These are phyloP conservation scores for Senna siamea DNA, from an alignment of 306 rosid species.

Conservation along the genomic window DNA sequence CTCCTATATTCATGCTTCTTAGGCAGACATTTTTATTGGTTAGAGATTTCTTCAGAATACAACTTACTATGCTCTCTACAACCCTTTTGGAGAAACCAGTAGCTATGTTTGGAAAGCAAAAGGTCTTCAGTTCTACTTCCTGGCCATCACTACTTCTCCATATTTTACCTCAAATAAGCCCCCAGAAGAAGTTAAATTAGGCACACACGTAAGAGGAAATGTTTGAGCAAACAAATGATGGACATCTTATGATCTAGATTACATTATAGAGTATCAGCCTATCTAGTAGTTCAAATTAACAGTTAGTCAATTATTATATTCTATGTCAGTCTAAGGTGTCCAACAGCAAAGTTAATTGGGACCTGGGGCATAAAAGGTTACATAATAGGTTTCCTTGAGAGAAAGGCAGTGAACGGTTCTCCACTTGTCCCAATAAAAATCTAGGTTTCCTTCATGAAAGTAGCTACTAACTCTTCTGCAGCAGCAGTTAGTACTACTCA, in stretches of 20 bases:
- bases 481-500: slow-evolving; percentile 4
- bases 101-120: slow-evolving; percentile 13
- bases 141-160: background rate
- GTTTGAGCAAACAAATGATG: slow-evolving; percentile 4
- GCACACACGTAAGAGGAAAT: slow-evolving; percentile 1
- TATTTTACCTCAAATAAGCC: slow-evolving; percentile 18
- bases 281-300: background rate
- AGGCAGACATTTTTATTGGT: background rate
- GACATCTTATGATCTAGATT: slow-evolving; percentile 16
- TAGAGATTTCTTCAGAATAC: slow-evolving; percentile 1
- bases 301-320: slow-evolving; percentile 1
- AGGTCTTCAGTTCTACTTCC: slow-evolving; percentile 17
- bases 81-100: slow-evolving; percentile 5
- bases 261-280: background rate
- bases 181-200: background rate
- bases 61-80: slow-evolving; percentile 21
- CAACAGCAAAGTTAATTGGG: slow-evolving; percentile 4
- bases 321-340: background rate
- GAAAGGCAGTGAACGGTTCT: background rate
- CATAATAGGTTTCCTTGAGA: slow-evolving; percentile 2
- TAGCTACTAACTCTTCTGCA: slow-evolving; percentile 9
- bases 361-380: background rate
- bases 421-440: background rate
- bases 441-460: slow-evolving; percentile 6
- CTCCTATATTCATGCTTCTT: slow-evolving; percentile 11